These are phyloP conservation scores for Nakazawaea ambrosiae DNA, from an alignment of 805 yeast genomes.

Conservation along the genomic window DNA sequence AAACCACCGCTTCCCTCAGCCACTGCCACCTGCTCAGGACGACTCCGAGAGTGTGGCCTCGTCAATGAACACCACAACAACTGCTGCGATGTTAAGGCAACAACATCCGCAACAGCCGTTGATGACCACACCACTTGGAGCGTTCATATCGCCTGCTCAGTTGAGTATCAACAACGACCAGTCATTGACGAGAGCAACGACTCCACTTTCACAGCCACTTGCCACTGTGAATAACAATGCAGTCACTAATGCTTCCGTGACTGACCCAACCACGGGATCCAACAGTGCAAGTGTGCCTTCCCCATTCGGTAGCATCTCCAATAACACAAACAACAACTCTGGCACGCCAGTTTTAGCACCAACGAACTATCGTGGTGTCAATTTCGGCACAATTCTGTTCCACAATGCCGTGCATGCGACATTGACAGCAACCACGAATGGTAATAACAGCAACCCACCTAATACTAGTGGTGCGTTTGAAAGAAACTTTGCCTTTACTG, in stretches of 20 bases:
- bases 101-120: slow-evolving; percentile 3
- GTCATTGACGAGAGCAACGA: slow-evolving; percentile 1
- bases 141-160: slow-evolving; percentile 5
- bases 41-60: slow-evolving; percentile 7
- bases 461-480: no score
- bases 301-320: no score
- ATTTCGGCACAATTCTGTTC: slow-evolving; percentile 11
- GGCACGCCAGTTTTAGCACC: slow-evolving; percentile 10
- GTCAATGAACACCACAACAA: slow-evolving; percentile 7
- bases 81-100: slow-evolving; percentile 7
- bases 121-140: slow-evolving; percentile 3
- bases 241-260: no score
- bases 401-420: slow-evolving; percentile 12
- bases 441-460: not conserved
- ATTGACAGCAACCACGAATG: slow-evolving; percentile 8
- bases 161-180: slow-evolving; percentile 4
- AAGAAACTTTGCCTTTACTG: no score
- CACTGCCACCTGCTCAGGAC: slow-evolving; percentile 3
- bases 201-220: slow-evolving; percentile 1
- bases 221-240: not conserved
- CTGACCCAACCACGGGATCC: no score
- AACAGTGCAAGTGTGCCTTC: no score
- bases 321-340: not conserved
- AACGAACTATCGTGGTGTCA: slow-evolving; percentile 1
- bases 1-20: slow-evolving; percentile 2